These are phyloP conservation scores for Aspergillus heteromorphus DNA, from an alignment of 495 filamentous ascomycete species.

Conservation along the genomic window DNA sequence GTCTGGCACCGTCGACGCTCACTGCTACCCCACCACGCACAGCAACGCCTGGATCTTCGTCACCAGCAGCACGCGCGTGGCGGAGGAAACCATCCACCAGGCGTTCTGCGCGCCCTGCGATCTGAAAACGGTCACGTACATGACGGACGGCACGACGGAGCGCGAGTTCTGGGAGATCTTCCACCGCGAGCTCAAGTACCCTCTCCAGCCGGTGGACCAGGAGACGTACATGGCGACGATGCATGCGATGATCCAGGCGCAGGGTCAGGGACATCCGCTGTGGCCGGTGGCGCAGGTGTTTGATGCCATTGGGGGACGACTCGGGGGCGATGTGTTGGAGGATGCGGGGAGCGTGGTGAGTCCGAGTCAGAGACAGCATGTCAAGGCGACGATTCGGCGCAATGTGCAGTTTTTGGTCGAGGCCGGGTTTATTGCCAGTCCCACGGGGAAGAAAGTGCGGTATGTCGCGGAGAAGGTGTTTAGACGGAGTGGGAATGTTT, in stretches of 20 bases:
- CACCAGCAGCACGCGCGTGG: constrained; percentile 19
- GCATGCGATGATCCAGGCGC: constrained; percentile 12
- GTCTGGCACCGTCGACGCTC: constrained; percentile 18
- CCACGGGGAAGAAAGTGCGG: constrained; percentile 13
- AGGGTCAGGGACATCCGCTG: constrained; percentile 19
- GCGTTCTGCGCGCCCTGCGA: constrained; percentile 7
- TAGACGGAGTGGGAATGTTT: constrained; percentile 14
- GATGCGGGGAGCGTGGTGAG: constrained; percentile 10
- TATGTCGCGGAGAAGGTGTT: constrained; percentile 18
- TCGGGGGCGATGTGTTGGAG: constrained; percentile 13
- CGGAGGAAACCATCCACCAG: constrained; percentile 11
- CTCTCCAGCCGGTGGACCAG: constrained; percentile 11
- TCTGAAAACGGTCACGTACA: constrained; percentile 12
- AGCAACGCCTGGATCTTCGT: constrained; percentile 18
- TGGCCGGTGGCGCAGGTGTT: constrained; percentile 27
- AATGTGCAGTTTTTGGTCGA: constrained; percentile 22
- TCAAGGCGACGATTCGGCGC: constrained; percentile 15
- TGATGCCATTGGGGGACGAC: constrained; percentile 17
- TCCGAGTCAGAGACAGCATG: constrained; percentile 9
- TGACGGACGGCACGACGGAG: constrained; percentile 19
- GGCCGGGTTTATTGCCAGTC: constrained; percentile 19
- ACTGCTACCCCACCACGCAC: constrained; percentile 19
- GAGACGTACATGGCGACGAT: constrained; percentile 15
- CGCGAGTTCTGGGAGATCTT: constrained; percentile 22
- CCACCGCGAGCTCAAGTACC: constrained; percentile 11